These are phyloP conservation scores for Apiotrichum brassicae DNA, from an alignment of 1,284 basidiomycete species.

Conservation along the genomic window DNA sequence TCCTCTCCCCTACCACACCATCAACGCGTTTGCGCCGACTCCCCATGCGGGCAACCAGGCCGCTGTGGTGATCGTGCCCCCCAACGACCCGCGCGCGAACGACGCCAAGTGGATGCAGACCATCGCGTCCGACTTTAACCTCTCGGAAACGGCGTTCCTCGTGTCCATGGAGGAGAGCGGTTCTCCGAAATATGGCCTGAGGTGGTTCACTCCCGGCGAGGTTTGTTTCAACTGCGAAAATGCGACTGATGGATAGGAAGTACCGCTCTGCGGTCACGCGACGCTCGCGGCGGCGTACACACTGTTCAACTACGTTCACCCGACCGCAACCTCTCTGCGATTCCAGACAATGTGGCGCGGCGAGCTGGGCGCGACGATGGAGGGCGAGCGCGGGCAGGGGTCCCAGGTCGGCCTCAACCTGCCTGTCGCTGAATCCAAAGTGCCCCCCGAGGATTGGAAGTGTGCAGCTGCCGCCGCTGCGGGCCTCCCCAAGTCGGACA, in stretches of 20 bases:
- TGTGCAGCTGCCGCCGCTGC: slow-evolving; percentile 3
- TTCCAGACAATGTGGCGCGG: slow-evolving; percentile 34
- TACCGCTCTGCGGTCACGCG: slow-evolving; percentile 37
- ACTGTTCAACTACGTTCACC: slow-evolving; percentile 27
- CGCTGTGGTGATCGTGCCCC: slow-evolving; percentile 30
- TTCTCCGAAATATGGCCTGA: slow-evolving; percentile 23
- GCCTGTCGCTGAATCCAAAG: slow-evolving; percentile 43
- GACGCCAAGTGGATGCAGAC: slow-evolving; percentile 27
- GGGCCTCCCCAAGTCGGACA: slow-evolving; percentile 4
- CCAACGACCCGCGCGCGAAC: slow-evolving; percentile 17
- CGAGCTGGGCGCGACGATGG: slow-evolving; percentile 21
- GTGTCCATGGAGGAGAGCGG: slow-evolving; percentile 16
- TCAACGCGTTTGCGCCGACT: slow-evolving; percentile 35
- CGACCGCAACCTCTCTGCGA: slow-evolving; percentile 10
- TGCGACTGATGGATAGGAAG: slow-evolving; percentile 22
- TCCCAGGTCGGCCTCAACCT: slow-evolving; percentile 65
- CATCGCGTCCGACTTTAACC: slow-evolving; percentile 33
- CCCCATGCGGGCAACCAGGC: slow-evolving; percentile 39
- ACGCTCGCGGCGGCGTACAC: slow-evolving; percentile 31
- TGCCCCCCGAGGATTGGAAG: background rate
- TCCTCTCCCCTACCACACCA: slow-evolving; percentile 22
- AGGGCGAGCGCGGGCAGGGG: slow-evolving; percentile 11
- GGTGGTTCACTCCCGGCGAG: slow-evolving; percentile 37
- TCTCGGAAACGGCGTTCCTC: slow-evolving; percentile 37
- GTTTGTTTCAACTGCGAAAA: slow-evolving; percentile 13